Evolutionary conservation across 176 grass and related monocot genomes (phyloP).

Genomic region (Juncus effusus): DNA sequence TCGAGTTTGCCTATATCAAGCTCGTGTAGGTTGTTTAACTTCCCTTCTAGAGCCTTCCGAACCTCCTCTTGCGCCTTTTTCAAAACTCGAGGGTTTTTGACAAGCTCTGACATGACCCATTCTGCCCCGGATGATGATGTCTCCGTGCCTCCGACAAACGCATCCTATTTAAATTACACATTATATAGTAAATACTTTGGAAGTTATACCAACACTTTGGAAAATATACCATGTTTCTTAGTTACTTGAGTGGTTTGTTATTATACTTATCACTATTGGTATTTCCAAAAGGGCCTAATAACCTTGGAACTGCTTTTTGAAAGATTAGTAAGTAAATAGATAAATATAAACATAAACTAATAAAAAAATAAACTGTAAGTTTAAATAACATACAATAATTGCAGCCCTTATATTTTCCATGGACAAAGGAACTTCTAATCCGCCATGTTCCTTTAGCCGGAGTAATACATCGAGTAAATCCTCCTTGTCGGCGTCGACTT

Average conservation of each 20-base stretch:
- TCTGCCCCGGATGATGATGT: not conserved
- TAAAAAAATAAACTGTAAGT: too few relatives aligned
- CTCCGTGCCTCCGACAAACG: conserved; percentile 1
- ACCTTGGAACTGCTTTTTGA: too few relatives aligned
- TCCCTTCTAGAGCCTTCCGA: not conserved
- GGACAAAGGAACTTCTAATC: conserved; percentile 25
- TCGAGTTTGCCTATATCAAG: not conserved
- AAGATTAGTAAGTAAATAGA: too few relatives aligned
- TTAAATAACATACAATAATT: conserved; percentile 26
- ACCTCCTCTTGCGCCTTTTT: conserved; percentile 12
- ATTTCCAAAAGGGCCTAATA: too few relatives aligned
- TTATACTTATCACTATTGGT: too few relatives aligned
- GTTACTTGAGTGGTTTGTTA: too few relatives aligned
- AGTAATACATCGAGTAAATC: conserved; percentile 45
- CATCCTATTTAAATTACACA: conserved; percentile 5
- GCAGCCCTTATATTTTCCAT: conserved; percentile 31
- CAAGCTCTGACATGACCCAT: conserved; percentile 29
- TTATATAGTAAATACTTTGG: too few relatives aligned
- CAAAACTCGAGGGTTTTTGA: not conserved
- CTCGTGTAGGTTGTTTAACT: not conserved
- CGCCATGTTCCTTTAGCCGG: conserved; percentile 23
- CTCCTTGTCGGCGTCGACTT: not conserved
- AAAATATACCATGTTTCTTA: too few relatives aligned
- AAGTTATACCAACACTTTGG: too few relatives aligned
- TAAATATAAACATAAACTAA: too few relatives aligned